phyloP scores from a whole-genome alignment of 371 early-diverging fungal genomes.

The Mucor piriformis region DNA sequence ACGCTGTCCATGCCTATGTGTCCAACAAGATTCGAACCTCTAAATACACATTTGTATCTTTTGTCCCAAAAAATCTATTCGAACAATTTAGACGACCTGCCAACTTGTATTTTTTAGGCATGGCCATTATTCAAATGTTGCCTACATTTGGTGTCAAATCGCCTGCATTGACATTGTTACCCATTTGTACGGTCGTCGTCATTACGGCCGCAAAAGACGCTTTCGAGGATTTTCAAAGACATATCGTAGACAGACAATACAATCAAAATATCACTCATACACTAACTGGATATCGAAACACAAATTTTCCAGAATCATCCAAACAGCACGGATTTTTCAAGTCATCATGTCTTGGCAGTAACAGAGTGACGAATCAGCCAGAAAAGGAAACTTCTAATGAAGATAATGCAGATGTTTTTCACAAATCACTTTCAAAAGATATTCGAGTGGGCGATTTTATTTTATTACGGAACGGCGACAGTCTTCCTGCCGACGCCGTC shows the following conservation, averaged over 20 bases:
- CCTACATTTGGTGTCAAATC: conserved; percentile 78
- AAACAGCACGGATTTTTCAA: not conserved
- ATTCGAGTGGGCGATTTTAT: conserved; percentile 94
- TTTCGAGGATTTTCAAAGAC: conserved; percentile 95
- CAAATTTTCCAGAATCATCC: conserved; percentile 55
- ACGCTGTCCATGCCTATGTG: conserved; percentile 53
- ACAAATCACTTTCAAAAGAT: conserved; percentile 49
- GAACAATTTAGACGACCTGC: conserved; percentile 95
- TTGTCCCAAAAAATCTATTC: conserved; percentile 95
- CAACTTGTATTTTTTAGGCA: conserved; percentile 95
- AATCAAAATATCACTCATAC: conserved; percentile 79
- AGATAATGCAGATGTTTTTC: conserved; percentile 8
- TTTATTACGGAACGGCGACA: conserved; percentile 82
- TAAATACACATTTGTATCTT: conserved; percentile 90
- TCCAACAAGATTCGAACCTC: conserved; percentile 81
- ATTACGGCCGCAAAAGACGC: conserved; percentile 95
- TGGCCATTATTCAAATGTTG: conserved; percentile 90
- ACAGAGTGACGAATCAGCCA: not conserved
- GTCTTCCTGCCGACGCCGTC: conserved; percentile 88
- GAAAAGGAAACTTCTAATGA: not conserved
- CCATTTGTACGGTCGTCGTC: conserved; percentile 85
- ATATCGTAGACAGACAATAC: conserved; percentile 84
- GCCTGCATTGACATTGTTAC: conserved; percentile 81
- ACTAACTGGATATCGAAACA: conserved; percentile 76
- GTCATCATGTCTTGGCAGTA: not conserved